phyloP scores from a whole-genome alignment of 2,329 filamentous ascomycete genomes.

The Monosporascus sp. region DNA sequence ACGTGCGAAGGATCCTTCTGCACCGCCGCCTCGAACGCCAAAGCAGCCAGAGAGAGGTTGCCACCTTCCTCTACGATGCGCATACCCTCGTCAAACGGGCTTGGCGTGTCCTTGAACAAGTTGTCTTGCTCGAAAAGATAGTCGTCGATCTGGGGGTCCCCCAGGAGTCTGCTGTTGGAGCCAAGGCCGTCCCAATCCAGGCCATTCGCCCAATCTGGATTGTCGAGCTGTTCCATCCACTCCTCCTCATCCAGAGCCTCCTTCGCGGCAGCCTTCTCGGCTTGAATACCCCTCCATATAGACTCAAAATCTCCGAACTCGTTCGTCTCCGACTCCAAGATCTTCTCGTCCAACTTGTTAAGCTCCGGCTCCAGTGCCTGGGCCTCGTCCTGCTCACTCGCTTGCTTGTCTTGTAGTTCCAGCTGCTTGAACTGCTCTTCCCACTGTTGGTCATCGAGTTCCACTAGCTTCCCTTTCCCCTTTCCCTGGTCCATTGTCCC shows the following conservation, averaged over 20 bases:
- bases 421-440: conserved; percentile 93
- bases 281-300: conserved; percentile 78
- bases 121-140: conserved; percentile 97
- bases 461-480: conserved; percentile 89
- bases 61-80: conserved; percentile 91
- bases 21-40: conserved; percentile 93
- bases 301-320: conserved; percentile 85
- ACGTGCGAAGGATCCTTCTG: conserved; percentile 84
- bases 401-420: conserved; percentile 36
- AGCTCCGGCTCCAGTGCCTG: conserved; percentile 79
- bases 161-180: conserved; percentile 33
- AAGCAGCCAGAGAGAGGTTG: conserved; percentile 85
- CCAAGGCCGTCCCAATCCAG: conserved; percentile 60
- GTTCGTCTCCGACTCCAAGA: conserved; percentile 63
- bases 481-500: conserved; percentile 49
- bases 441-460: conserved; percentile 91
- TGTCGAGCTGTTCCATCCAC: conserved; percentile 64
- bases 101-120: conserved; percentile 71
- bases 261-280: conserved; percentile 67
- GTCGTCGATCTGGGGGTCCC: conserved; percentile 75
- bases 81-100: conserved; percentile 89
- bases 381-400: conserved; percentile 53
- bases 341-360: conserved; percentile 70
- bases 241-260: conserved; percentile 58
- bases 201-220: conserved; percentile 70